Evolutionary conservation across 345 rosid species (phyloP).

Genomic region (Eutrema heterophyllum): DNA sequence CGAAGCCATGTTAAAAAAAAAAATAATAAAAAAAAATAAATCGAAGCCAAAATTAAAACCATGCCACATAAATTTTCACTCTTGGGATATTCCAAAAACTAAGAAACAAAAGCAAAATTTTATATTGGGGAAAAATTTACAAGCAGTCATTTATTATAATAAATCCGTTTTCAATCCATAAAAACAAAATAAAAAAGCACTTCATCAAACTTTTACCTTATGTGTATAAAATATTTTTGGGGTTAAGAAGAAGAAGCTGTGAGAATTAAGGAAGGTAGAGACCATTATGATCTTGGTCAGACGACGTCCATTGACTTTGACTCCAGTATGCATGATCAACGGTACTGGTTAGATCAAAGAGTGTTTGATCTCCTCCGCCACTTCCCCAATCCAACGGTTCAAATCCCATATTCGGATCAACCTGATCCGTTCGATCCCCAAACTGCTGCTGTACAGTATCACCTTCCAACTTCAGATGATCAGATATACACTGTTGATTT

Average conservation of each 20-base stretch:
- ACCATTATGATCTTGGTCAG: conserved; percentile 54
- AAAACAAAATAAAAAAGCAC: conserved; percentile 22
- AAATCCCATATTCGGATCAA: conserved; percentile 47
- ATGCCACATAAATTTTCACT: conserved; percentile 22
- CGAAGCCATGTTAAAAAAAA: background rate
- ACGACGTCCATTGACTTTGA: conserved; percentile 60
- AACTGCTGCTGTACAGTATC: conserved; percentile 31
- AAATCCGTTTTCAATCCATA: conserved; percentile 15
- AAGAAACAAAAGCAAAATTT: conserved; percentile 6
- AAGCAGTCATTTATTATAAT: conserved; percentile 34
- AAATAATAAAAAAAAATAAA: too few relatives aligned
- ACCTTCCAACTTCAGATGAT: conserved; percentile 35
- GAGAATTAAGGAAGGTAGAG: conserved; percentile 69
- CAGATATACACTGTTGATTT: conserved; percentile 22
- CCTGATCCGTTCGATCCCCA: conserved; percentile 47
- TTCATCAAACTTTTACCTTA: conserved; percentile 24
- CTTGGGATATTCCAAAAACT: conserved; percentile 20
- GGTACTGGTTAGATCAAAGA: conserved; percentile 60
- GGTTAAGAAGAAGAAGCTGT: conserved; percentile 27
- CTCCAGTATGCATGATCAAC: conserved; percentile 86
- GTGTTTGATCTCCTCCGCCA: conserved; percentile 49
- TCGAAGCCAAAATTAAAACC: background rate
- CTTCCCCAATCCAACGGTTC: conserved; percentile 83
- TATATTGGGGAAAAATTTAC: conserved; percentile 33
- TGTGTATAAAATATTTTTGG: background rate